Conservation (phyloP, 768 basidiomycete genomes). For the Kwoniella botswanensis region DNA sequence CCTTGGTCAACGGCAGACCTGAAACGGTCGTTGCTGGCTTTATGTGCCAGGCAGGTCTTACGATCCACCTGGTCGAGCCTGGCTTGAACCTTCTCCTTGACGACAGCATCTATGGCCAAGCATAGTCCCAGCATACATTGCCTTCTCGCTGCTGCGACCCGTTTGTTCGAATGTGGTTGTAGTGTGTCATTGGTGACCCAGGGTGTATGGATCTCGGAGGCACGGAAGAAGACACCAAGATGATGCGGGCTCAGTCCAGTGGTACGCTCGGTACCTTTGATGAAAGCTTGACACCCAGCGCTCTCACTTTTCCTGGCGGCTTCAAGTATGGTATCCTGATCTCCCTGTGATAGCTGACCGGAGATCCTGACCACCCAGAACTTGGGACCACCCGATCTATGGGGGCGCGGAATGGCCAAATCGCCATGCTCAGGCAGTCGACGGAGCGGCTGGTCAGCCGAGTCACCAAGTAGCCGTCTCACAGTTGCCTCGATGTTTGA, state of each 20-base stretch:
- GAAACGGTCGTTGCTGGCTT: not conserved
- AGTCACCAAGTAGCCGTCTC: not conserved
- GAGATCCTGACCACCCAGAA: not conserved
- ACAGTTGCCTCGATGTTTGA: constrained; percentile 1
- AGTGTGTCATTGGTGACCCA: constrained; percentile 7
- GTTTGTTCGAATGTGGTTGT: not conserved
- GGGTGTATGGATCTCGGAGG: not conserved
- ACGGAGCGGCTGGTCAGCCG: not conserved
- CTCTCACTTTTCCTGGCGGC: not conserved
- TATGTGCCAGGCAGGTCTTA: not conserved
- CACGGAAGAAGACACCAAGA: not conserved
- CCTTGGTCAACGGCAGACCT: not conserved
- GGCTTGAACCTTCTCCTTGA: not conserved
- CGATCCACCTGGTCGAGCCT: not conserved
- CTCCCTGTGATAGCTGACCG: not conserved
- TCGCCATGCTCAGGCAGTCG: not conserved
- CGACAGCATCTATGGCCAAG: constrained; percentile 12
- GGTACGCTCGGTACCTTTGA: not conserved
- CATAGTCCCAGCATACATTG: not conserved
- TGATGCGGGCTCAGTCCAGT: not conserved
- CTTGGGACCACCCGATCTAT: not conserved
- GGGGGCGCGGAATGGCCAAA: not conserved
- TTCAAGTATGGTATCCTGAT: not conserved
- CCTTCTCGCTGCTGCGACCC: not conserved
- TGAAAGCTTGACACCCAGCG: not conserved